Conservation (phyloP, 2,329 filamentous ascomycete genomes). For the Chaetomium globosum region DNA sequence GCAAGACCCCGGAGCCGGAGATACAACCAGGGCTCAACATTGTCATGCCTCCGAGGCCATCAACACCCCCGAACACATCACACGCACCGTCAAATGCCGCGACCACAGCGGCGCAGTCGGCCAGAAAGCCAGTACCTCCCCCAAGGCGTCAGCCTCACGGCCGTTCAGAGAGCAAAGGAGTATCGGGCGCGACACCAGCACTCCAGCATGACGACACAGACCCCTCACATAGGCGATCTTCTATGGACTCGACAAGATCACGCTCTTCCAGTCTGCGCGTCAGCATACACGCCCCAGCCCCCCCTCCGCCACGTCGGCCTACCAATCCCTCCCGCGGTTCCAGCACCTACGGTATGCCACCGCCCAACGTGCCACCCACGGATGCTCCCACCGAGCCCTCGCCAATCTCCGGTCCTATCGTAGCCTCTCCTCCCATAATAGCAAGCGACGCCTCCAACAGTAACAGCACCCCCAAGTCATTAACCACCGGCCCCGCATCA, state of each 20-base stretch:
- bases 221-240: slow-evolving; percentile 49
- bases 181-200: slow-evolving; percentile 26
- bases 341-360: slow-evolving; percentile 29
- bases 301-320: slow-evolving; percentile 59
- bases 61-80: slow-evolving; percentile 46
- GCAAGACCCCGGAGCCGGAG: slow-evolving; percentile 53
- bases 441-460: slow-evolving; percentile 11
- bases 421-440: slow-evolving; percentile 13
- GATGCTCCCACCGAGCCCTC: not conserved
- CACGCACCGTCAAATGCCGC: slow-evolving; percentile 42
- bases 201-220: slow-evolving; percentile 43
- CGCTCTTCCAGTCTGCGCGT: slow-evolving; percentile 52
- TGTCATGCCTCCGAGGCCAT: slow-evolving; percentile 42
- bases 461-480: slow-evolving; percentile 32
- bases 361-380: not conserved
- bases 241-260: slow-evolving; percentile 53
- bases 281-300: slow-evolving; percentile 50
- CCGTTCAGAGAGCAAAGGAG: slow-evolving; percentile 50
- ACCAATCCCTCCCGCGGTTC: slow-evolving; percentile 44
- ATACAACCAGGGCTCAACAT: slow-evolving; percentile 38
- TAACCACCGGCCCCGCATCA: slow-evolving; percentile 20
- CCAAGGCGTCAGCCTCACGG: slow-evolving; percentile 56
- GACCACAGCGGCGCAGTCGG: slow-evolving; percentile 31
- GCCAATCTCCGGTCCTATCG: not conserved
- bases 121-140: slow-evolving; percentile 51